Conservation (phyloP, 345 rosid species). For the Syzygium grande region DNA sequence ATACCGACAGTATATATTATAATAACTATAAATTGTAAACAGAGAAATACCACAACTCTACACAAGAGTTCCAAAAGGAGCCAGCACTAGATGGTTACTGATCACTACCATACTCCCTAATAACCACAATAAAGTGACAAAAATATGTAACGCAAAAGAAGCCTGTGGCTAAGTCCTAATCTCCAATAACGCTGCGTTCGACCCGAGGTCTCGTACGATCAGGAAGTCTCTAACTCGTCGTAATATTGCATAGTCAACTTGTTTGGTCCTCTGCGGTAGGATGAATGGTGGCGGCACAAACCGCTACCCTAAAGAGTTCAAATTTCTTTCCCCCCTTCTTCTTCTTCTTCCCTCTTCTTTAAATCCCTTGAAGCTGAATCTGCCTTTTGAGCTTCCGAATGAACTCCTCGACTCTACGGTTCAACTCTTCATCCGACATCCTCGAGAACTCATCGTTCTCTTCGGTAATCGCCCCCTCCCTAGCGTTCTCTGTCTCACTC, state of each 20-base stretch:
- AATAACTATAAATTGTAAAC: not conserved
- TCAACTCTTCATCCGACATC: slow-evolving; percentile 70
- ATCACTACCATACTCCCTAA: not conserved
- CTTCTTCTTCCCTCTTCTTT: not conserved
- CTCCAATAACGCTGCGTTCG: not conserved
- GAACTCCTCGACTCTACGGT: slow-evolving; percentile 66
- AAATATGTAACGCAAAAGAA: not conserved
- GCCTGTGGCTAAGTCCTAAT: not conserved
- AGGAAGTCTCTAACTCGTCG: not conserved
- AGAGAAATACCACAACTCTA: not conserved
- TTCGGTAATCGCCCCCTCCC: not conserved
- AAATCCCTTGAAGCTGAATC: slow-evolving; percentile 36
- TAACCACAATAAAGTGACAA: not conserved
- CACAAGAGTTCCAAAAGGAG: not conserved
- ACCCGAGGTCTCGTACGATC: not conserved
- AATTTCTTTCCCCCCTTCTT: not conserved
- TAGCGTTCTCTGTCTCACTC: not conserved
- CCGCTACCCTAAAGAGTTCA: not conserved
- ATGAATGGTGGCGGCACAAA: not conserved
- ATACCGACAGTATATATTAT: not conserved
- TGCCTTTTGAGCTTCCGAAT: slow-evolving; percentile 42
- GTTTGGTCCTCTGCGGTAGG: not conserved
- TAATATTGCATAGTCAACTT: not conserved
- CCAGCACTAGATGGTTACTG: not conserved
- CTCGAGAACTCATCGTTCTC: slow-evolving; percentile 46